Conservation (phyloP, 108 stramenopile species). For the Stephanodiscus minutulus region DNA sequence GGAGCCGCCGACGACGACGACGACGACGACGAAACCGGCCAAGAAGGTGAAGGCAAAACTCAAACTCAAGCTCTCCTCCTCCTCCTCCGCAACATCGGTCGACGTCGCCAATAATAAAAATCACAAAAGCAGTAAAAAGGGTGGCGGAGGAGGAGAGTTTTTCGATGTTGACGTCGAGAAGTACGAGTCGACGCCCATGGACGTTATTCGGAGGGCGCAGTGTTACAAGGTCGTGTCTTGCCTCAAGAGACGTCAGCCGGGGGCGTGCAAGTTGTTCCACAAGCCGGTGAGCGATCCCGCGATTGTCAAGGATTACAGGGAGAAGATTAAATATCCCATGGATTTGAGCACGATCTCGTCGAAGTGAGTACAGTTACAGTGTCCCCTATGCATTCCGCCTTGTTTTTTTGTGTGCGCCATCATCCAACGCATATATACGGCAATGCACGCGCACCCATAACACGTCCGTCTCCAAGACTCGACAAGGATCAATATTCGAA, state of each 20-base stretch:
- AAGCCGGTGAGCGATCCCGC: constrained; percentile 75
- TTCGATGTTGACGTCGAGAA: constrained; percentile 11
- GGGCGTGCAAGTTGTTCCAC: constrained; percentile 62
- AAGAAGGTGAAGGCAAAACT: constrained; percentile 25
- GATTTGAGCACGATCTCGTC: constrained; percentile 72
- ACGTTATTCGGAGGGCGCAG: constrained; percentile 54
- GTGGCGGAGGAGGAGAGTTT: not conserved
- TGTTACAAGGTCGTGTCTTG: constrained; percentile 71
- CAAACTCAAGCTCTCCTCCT: constrained; percentile 32
- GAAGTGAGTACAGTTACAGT: constrained; percentile 50
- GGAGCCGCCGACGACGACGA: too few species aligned
- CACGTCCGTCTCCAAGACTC: constrained; percentile 31
- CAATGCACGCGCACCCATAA: not conserved
- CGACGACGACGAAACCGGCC: constrained; percentile 18
- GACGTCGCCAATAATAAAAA: constrained; percentile 2
- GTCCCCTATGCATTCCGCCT: too few species aligned
- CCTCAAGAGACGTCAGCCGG: constrained; percentile 60
- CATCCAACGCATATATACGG: not conserved
- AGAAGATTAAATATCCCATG: constrained; percentile 78
- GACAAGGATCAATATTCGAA: constrained; percentile 69
- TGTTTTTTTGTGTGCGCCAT: constrained; percentile 8
- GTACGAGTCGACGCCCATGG: constrained; percentile 53
- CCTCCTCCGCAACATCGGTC: not conserved
- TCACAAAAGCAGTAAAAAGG: constrained; percentile 30
- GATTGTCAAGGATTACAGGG: constrained; percentile 75